Evolutionary conservation across 1,284 basidiomycete species (phyloP), one percentile per base, ranked within the genome.

Genomic region (Moniliella sp.): DNA sequence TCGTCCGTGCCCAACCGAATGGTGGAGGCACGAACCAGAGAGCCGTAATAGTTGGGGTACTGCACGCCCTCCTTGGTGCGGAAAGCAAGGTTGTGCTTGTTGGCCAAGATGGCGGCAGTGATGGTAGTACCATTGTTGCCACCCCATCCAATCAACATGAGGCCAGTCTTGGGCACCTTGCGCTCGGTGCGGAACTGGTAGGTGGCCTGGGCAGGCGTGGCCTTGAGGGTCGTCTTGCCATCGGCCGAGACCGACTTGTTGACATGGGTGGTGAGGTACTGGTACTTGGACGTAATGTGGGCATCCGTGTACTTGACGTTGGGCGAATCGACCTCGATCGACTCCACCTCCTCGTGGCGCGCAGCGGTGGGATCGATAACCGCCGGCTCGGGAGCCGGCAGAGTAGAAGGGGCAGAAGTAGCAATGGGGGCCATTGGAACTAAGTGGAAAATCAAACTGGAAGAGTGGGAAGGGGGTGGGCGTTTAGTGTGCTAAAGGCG

Each of bases 61-160:
- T 91, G 81, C 42, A 78, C 57, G 39, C 86, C 84, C 30, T 72
- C 67, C 71, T 93, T 93, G 65, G 83, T 97, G 66, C 75, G 73
- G 88, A 88, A 97, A 43, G 71, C 67, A 63, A 97, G 82, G 64
- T 80, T 76, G 69, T 94, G 78, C 48, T 75, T 75, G 70, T 97
- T 97, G 57, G 91, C 88, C 50, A 94, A 73, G 61, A 94, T 75
- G 46, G 84, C 91, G 16, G 91, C 86, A 46, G 76, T 76, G 38
- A 94, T 72, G 28, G 88, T 97, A 34, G 80, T 75, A 39, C 88
- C 88, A 61, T 97, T 97, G 72, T 97, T 97, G 40, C 88, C 88
- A 45, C 88, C 88, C 45, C 86, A 66, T 44, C 88, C 88, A 55
- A 94, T 77, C 70, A 97, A 77, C 78, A 97, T 80, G 46, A 94